These are phyloP conservation scores for Terana coerulea DNA, from an alignment of 768 basidiomycete genomes.

Conservation along the genomic window DNA sequence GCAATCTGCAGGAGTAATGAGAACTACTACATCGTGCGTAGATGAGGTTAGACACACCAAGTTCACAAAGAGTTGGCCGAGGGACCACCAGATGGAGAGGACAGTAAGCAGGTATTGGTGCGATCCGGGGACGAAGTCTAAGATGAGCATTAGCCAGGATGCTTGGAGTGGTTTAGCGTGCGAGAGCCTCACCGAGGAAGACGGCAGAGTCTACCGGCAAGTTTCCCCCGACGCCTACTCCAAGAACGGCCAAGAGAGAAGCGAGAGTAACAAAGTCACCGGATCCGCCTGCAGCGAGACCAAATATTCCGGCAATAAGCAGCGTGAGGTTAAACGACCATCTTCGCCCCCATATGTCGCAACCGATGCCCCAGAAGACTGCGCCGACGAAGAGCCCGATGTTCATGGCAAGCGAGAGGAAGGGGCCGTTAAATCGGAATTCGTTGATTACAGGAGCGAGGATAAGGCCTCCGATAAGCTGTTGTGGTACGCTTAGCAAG, in stretches of 20 bases:
- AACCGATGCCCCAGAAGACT: conserved; percentile 62
- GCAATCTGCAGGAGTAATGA: conserved; percentile 48
- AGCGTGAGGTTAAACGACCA: conserved; percentile 68
- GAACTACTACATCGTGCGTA: too few species aligned
- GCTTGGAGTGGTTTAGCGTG: neutral
- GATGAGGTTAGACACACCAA: conserved; percentile 27
- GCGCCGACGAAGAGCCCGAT: conserved; percentile 72
- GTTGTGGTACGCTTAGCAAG: conserved; percentile 1
- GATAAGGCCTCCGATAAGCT: conserved; percentile 66
- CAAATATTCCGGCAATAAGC: conserved; percentile 62
- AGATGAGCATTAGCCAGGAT: neutral
- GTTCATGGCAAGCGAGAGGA: conserved; percentile 66
- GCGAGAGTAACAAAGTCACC: conserved; percentile 48
- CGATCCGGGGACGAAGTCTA: conserved; percentile 66
- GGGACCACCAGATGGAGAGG: conserved; percentile 77
- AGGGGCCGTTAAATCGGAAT: conserved; percentile 57
- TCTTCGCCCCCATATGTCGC: conserved; percentile 71
- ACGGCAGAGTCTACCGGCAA: conserved; percentile 74
- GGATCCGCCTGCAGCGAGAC: conserved; percentile 58
- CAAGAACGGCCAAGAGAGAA: conserved; percentile 50
- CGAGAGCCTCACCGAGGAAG: conserved; percentile 54
- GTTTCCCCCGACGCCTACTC: conserved; percentile 72
- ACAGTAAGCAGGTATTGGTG: conserved; percentile 76
- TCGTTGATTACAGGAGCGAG: conserved; percentile 63
- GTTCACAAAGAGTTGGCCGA: conserved; percentile 65